Percentiles rank a stretch among this genome's conserved stretches.
Evolutionary conservation across 345 rosid genomes (phyloP).

Genomic region (Ailanthus altissimus): DNA sequence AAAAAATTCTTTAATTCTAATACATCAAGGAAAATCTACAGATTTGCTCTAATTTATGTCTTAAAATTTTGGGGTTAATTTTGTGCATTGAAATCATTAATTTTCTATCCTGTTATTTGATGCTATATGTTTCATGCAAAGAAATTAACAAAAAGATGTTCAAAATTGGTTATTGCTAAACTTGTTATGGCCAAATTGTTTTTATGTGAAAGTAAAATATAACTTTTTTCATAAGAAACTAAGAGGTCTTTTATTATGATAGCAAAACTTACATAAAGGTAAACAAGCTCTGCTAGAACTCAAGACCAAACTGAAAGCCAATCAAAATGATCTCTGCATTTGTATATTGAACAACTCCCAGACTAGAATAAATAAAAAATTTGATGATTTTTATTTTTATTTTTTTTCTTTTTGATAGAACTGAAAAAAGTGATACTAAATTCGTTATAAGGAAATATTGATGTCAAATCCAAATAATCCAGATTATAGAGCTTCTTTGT

Average conservation of each 20-base stretch:
- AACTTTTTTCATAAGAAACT: not conserved
- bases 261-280: not conserved
- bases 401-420: not conserved
- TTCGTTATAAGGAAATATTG: not conserved
- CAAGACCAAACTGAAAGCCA: not conserved
- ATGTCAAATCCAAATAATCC: not conserved
- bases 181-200: not conserved
- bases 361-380: too few relatives aligned
- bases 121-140: not conserved
- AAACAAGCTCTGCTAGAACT: not conserved
- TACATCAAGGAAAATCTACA: not conserved
- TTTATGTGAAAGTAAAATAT: not conserved
- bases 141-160: not conserved
- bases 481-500: not conserved
- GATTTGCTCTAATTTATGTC: not conserved
- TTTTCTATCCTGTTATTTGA: not conserved
- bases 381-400: not conserved
- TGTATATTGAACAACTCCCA: too few relatives aligned
- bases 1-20: not conserved
- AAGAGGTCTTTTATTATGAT: not conserved
- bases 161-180: not conserved
- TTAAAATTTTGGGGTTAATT: not conserved
- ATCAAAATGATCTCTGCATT: not conserved
- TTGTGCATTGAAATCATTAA: not conserved
- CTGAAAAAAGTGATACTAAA: not conserved